These are phyloP conservation scores for Trichoderma hamatum DNA, from an alignment of 2,329 filamentous ascomycete species.

Conservation along the genomic window DNA sequence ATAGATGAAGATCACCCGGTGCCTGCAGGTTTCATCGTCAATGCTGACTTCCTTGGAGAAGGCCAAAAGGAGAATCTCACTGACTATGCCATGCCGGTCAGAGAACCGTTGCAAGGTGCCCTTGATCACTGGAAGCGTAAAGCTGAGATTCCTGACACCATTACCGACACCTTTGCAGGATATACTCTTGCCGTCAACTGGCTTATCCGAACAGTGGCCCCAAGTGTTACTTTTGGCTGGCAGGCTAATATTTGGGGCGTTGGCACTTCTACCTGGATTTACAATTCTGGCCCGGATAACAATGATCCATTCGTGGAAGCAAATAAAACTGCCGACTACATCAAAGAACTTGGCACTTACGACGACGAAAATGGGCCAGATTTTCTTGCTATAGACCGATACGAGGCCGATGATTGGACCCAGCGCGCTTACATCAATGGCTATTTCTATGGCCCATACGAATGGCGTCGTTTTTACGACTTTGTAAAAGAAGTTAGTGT, in stretches of 20 bases:
- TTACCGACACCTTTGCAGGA: background rate
- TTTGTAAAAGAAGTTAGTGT: background rate
- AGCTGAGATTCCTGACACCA: too few species aligned
- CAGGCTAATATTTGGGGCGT: slow-evolving; percentile 20
- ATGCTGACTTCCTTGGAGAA: background rate
- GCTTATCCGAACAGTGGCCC: slow-evolving; percentile 10
- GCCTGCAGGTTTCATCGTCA: background rate
- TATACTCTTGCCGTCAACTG: slow-evolving; percentile 17
- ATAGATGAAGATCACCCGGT: background rate
- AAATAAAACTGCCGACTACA: background rate
- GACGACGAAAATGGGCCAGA: slow-evolving; percentile 1
- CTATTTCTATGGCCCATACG: slow-evolving; percentile 20
- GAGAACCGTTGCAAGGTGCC: background rate
- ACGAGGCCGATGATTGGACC: slow-evolving; percentile 24
- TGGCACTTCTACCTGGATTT: slow-evolving; percentile 2
- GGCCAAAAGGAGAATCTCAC: background rate
- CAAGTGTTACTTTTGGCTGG: slow-evolving; percentile 11
- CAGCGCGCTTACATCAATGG: slow-evolving; percentile 8
- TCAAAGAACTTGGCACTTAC: background rate
- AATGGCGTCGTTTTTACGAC: slow-evolving; percentile 23
- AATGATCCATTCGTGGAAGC: background rate
- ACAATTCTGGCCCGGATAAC: background rate
- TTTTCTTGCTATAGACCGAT: slow-evolving; percentile 23
- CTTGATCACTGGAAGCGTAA: background rate
- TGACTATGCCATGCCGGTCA: background rate